These are phyloP conservation scores for Eucalyptus camaldulensis DNA, from an alignment of 345 rosid genomes.

Conservation along the genomic window DNA sequence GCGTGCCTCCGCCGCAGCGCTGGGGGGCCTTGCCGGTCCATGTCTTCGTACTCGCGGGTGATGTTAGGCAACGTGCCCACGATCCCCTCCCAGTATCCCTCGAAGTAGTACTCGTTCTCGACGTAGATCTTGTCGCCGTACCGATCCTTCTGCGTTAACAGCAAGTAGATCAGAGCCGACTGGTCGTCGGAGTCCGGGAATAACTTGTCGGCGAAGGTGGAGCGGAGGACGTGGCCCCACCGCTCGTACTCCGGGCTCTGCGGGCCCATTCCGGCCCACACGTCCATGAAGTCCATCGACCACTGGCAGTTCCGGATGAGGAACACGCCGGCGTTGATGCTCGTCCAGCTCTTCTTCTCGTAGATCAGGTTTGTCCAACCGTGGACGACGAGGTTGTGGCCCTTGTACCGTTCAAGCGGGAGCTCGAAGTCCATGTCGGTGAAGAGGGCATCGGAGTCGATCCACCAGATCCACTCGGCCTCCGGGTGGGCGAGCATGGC, in stretches of 20 bases:
- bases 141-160: conserved; percentile 31
- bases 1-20: conserved; percentile 68
- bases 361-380: conserved; percentile 75
- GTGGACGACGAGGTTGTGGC: conserved; percentile 76
- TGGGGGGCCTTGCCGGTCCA: conserved; percentile 19
- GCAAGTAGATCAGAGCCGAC: conserved; percentile 56
- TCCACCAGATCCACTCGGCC: conserved; percentile 99
- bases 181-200: conserved; percentile 92
- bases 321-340: conserved; percentile 80
- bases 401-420: conserved; percentile 47
- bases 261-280: conserved; percentile 79
- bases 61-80: neutral
- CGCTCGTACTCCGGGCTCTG: conserved; percentile 29
- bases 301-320: conserved; percentile 88
- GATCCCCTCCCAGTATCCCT: neutral
- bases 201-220: conserved; percentile 67
- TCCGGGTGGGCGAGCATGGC: conserved; percentile 97
- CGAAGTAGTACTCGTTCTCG: conserved; percentile 23
- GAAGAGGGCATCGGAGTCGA: conserved; percentile 87
- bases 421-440: conserved; percentile 90
- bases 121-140: conserved; percentile 55
- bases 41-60: conserved; percentile 20
- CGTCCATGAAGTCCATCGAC: conserved; percentile 85
- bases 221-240: conserved; percentile 67
- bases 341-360: conserved; percentile 67